Base-by-base conservation (phyloP, 192 early-diverging fungal genomes). In the Coemansia sp. region DNA sequence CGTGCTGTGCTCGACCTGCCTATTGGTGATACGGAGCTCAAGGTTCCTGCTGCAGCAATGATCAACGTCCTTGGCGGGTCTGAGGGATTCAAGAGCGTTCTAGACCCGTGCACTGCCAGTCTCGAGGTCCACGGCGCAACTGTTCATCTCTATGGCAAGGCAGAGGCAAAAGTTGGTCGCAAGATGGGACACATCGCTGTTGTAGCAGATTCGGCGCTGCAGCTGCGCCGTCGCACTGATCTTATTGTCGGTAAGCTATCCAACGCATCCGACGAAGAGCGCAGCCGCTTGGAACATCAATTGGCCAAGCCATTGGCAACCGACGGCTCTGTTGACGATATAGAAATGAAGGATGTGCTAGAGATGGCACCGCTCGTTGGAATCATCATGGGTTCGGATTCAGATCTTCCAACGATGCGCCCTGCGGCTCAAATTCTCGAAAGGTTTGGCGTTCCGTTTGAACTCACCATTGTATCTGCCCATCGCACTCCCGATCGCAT, bases 361-460 rank as follows among this genome's bases (percentile, higher is more conserved):
- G 63, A 67, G 40, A 76, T 82, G 65, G 39, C 79, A n/a, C 94
- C 96, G 9, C 71, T 96, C 18, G 96, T 99, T 6, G 95, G 92
- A 48, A 95, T 99, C 65, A 98, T 99, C 65, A 99, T 99, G 98
- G 98, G 98, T 12, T 95, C 93, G 0, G 98, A 99, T 85, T 96
- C 94, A 13, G 98, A 99, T 72, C 85, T 99, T 56, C 97, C 96
- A 39, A 93, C 91, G 0, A 91, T 99, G 89, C 94, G 91, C 56
- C 85, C 93, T 3, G 95, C 94, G 38, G 96, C 95, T 16, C 74
- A 89, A 68, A 93, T 98, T 58, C 85, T 99, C 38, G 87, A 92
- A 68, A 87, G 90, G 37, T 93, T 99, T 80, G 89, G 86, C 41
- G 90, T 98, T 38, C 95, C 98, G 0, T 98, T 96, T 74, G 98